These are phyloP conservation scores for Nicotiana undulata DNA, from an alignment of 257 asterid species.

Conservation along the genomic window DNA sequence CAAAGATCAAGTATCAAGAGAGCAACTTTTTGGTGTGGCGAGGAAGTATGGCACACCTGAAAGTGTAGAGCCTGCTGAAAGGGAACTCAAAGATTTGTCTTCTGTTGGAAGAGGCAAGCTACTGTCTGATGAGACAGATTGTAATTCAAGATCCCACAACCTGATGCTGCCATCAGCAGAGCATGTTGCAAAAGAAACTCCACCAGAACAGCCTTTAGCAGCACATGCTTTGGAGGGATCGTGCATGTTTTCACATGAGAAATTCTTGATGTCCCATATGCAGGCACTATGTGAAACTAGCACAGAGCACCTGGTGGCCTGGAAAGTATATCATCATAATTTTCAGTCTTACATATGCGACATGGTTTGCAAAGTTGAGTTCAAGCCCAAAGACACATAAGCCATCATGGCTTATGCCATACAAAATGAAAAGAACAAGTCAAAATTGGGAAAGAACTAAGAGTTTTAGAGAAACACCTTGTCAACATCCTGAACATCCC, in stretches of 20 bases:
- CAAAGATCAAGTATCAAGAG: not conserved
- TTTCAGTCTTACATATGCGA: conserved; percentile 25
- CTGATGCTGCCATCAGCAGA: conserved; percentile 64
- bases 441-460: not conserved
- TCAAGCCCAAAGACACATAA: conserved; percentile 8
- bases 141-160: conserved; percentile 61
- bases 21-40: conserved; percentile 1
- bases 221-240: conserved; percentile 51
- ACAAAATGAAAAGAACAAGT: not conserved
- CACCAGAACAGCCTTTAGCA: conserved; percentile 68
- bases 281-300: conserved; percentile 61
- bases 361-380: conserved; percentile 14
- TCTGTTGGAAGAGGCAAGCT: conserved; percentile 15
- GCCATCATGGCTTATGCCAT: not conserved
- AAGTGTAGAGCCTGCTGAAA: conserved; percentile 21
- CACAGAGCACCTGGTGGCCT: conserved; percentile 67
- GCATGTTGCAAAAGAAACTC: conserved; percentile 68
- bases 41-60: conserved; percentile 32
- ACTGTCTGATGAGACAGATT: conserved; percentile 19
- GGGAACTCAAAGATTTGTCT: conserved; percentile 15
- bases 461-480: conserved; percentile 27
- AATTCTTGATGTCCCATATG: conserved; percentile 61
- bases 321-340: conserved; percentile 33
- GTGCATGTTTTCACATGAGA: conserved; percentile 56
- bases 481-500: conserved; percentile 43